Evolutionary conservation across 2,329 filamentous ascomycete species (phyloP), one percentile per base, ranked within the genome.

Genomic region (Fusarium papillatum): DNA sequence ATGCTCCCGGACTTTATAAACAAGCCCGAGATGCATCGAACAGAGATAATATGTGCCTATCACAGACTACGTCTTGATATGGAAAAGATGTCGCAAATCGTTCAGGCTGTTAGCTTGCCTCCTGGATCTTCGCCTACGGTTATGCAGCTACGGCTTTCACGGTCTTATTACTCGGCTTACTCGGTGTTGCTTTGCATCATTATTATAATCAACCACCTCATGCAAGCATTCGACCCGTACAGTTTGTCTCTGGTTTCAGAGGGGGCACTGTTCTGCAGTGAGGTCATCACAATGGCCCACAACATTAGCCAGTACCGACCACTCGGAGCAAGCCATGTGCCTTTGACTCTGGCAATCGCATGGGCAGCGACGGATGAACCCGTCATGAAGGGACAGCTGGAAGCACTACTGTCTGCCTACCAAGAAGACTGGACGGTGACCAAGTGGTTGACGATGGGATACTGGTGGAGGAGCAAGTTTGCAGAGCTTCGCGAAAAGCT

Each of bases 301-400:
- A 34, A 66, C 2, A 66, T 76, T 11, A 73, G 59, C 2, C 62
- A 62, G 11, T 77, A 74, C 17, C 39, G 75, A 6, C 75, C 75
- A 0, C 60, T 77, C 0, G 75, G 75, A 0, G 75, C 75, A 24
- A 77, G 75, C 9, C 71, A 76, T 14, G 68, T 77, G 1, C 75
- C 75, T 1, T 10, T 77, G n/a, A 73, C 73, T 0, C 24, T 77
- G 0, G 41, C 72, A 8, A 71, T 77, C 2, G 75, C 71, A 1
- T 77, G 75, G 75, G 75, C 73, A 17, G 70, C 70, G 6, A 76
- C 70, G 1, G 75, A 77, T 2, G 75, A 77, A 6, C 68, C 71
- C 3, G 60, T 38, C 5, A 66, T 77, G n/a, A 73, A 66, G 19
- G 55, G 24, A 0, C 65, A 77, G n/a, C 26, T 77, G 3, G 73